phyloP scores from a whole-genome alignment of 495 filamentous ascomycete species.

The Penicillium herquei region DNA sequence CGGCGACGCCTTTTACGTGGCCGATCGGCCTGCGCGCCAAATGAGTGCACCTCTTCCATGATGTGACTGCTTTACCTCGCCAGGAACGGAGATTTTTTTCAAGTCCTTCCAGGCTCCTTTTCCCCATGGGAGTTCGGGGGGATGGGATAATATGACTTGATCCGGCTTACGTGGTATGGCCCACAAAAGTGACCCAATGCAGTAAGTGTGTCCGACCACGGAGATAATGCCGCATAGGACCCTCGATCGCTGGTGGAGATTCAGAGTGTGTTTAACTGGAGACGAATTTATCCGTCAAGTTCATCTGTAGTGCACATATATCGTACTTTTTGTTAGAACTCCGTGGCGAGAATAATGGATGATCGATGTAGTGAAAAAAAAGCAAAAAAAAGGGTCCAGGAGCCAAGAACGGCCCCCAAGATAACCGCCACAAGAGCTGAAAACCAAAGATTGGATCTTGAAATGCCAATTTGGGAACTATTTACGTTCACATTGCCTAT shows the following conservation, averaged over 20 bases:
- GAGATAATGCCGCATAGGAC: neutral
- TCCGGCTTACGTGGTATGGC: slow-evolving; percentile 15
- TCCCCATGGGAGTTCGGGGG: neutral
- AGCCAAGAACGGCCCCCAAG: too few species aligned
- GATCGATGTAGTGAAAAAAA: too few species aligned
- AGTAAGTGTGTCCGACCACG: slow-evolving; percentile 16
- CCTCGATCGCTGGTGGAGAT: neutral
- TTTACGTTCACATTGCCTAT: too few species aligned
- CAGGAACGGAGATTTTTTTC: too few species aligned
- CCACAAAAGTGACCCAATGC: slow-evolving; percentile 9
- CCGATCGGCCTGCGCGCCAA: slow-evolving; percentile 22
- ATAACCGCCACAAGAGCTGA: too few species aligned
- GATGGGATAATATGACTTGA: neutral
- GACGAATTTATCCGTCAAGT: neutral
- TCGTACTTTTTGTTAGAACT: too few species aligned
- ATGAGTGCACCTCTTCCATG: slow-evolving; percentile 16
- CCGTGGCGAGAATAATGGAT: too few species aligned
- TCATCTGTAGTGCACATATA: too few species aligned
- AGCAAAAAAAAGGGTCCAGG: too few species aligned
- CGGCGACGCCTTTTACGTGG: slow-evolving; percentile 43
- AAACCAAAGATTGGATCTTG: too few species aligned
- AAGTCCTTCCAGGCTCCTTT: neutral
- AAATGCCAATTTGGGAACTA: too few species aligned
- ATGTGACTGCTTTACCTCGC: too few species aligned
- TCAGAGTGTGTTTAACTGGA: neutral